These are phyloP conservation scores for Rhododendron ferrugineum DNA, from an alignment of 148 eudicot genomes.

Conservation along the genomic window DNA sequence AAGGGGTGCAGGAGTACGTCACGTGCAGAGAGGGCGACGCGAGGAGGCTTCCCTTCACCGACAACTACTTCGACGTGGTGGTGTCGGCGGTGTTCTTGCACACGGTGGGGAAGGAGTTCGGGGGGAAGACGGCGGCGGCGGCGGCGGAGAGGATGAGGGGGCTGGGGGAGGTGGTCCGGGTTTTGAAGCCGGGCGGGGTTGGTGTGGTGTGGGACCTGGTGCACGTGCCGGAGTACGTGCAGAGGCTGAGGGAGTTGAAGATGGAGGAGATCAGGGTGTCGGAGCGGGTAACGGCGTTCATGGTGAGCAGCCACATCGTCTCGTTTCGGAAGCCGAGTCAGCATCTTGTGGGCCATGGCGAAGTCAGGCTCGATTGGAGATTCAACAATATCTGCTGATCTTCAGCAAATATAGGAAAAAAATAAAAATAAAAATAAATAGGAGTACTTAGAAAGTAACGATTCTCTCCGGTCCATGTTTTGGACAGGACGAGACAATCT, in stretches of 20 bases:
- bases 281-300: constrained; percentile 78
- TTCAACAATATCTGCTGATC: constrained; percentile 19
- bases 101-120: constrained; percentile 71
- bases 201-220: constrained; percentile 93
- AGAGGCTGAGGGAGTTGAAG: constrained; percentile 53
- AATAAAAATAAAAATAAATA: not conserved
- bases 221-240: constrained; percentile 83
- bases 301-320: constrained; percentile 77
- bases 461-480: too few species aligned
- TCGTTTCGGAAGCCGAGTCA: constrained; percentile 76
- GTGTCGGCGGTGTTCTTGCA: constrained; percentile 68
- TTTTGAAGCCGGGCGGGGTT: constrained; percentile 69
- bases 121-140: constrained; percentile 53
- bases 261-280: constrained; percentile 88
- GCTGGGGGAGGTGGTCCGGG: constrained; percentile 72
- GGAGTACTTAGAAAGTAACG: not conserved
- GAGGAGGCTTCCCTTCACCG: constrained; percentile 60
- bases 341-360: constrained; percentile 40
- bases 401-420: not conserved
- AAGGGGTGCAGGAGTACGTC: constrained; percentile 93
- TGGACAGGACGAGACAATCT: too few species aligned
- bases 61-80: constrained; percentile 87
- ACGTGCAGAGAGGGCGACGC: constrained; percentile 89
- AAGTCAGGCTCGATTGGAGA: constrained; percentile 86
- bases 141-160: constrained; percentile 80